Base-by-base conservation (phyloP, 495 filamentous ascomycete species). In the Friedmanniomyces endolithicus region DNA sequence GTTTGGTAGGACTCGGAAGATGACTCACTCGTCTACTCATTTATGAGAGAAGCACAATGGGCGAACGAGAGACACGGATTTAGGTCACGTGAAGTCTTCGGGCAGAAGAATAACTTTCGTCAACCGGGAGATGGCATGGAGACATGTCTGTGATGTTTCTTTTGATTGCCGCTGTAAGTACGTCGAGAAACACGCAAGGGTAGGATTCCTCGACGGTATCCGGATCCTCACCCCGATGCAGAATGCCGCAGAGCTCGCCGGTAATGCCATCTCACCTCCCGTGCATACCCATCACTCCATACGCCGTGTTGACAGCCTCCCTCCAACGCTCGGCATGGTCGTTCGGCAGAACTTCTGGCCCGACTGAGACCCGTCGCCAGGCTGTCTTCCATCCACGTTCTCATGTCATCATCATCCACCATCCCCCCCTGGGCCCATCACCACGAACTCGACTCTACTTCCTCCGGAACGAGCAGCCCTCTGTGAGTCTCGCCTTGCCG, bases 401-500 rank as follows among this genome's bases (percentile, higher is more conserved):
- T 8, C 52, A 43, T 43, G 24, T 47, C 44, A 8, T 23, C 44
- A 20, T 47, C 6, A 3, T 22, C 14, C 37, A 12, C 33, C 11
- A 19, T 19, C 19, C 35, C 31, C 34, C 31, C 12, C n/a, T 29
- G 4, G n/a, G n/a, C 25, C 25, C 44, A 39, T 48, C 31, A 22
- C 14, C 40, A 35, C 34, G 16, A 4, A 46, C 17, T 31, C 19
- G 37, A 35, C 8, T 85, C 79, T 95, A 98, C 89, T 98, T 98
- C 75, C 88, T 85, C 78, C 92, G 82, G 85, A 96, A 98, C 68
- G 90, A 95, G 83, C 92, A 98, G 63, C 90, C 92, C 81, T 98
- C 92, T 52, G 92, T 98, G 64, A 98, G 78, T 65, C 92, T 74
- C 64, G 92, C 92, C 79, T 98, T 98, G 62, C 92, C 87, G 78